Evolutionary conservation across 495 filamentous ascomycete species (phyloP), one percentile per base, ranked within the genome.

Genomic region (Penicillium canariense): DNA sequence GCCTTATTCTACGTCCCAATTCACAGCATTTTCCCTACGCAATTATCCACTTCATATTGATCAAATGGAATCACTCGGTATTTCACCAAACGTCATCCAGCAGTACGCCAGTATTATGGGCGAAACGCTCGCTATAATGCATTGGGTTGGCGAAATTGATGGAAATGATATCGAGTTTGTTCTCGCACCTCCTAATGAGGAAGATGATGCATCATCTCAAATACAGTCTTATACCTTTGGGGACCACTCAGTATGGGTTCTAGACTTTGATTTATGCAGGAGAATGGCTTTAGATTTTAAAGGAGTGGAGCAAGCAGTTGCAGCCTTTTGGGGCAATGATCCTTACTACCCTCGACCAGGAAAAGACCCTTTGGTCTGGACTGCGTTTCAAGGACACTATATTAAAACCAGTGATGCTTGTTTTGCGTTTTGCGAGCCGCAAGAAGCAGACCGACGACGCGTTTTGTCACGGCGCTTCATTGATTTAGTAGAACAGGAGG

Each of bases 111-210:
- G 30, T 5, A 65, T 59, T 0, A 77, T 81, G 70, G 79, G 72
- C 0, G 65, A 76, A 27, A 63, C 77, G 3, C 62, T 81, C 0
- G 79, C 79, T 0, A 60, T 72, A 8, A 52, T 81, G 23, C 69
- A 79, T 32, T 82, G 77, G 79, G 27, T 54, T 5, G 70, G 43
- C 0, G 50, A 62, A 18, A 52, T 81, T 4, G 78, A 81, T 54
- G 77, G 63, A 0, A 73, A 72, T 35, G 79, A 80, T 46, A 64
- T 81, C 22, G 79, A 83, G 50, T 81, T 81, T 54, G 78, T 81
- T 23, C 73, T 83, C 4, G 62, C 66, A 0, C 57, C 60, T 12
- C 52, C 43, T 1, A 55, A 27, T 10, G 17, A 45, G 15, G 25
- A 23, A 2, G 9, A 18, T 3, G 23, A 5, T 26, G 22, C 36